Base-by-base conservation (phyloP, 169 alveolate species). In the Cryptosporidium bovis region DNA sequence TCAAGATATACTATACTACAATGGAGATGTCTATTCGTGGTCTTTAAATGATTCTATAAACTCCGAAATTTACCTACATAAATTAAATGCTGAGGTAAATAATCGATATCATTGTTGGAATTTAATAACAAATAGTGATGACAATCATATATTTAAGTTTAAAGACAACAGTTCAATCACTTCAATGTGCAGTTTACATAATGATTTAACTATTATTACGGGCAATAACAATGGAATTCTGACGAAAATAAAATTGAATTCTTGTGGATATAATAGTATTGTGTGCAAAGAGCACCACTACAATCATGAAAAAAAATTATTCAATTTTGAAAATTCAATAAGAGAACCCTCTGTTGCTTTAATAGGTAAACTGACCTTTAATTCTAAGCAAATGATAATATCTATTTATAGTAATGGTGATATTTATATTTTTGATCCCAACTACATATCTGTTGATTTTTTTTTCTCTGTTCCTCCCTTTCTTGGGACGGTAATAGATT, bases 381-480 rank as follows among this genome's bases (percentile, higher is more conserved):
- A 33, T 46, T 46, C 77, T 34, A 60, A 40, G 51, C 64, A 60
- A 62, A 58, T 77, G 87, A 77, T 60, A 20, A 44, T 77, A 20
- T 27, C 65, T 7, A 51, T 40, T 2, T 77, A 77, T 24, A 60
- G 87, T 44, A 77, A 77, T 36, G 87, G 87, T 3, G 77, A 77
- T 20, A 48, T 77, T 24, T 48, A 8, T 60, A 40, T 77, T 24
- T 29, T 60, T 46, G 87, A 77, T 6, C 27, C 40, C 0, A 18
- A 40, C 2, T 29, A 15, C 7, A 24, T 55, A 36, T 15, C 24
- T 18, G 56, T 36, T 18, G 51, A 62, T 33, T 51, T 69, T 6
- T 33, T 12, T 44, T 60, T 62, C 18, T 10, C 87, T 3, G 29
- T 77, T 6, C 87, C 87, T 2, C 87, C 77, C 7, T 56, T 8